Evolutionary conservation across 2,329 filamentous ascomycete genomes (phyloP), one percentile per base, ranked within the genome.

Genomic region (Aspergillus phoenicis): DNA sequence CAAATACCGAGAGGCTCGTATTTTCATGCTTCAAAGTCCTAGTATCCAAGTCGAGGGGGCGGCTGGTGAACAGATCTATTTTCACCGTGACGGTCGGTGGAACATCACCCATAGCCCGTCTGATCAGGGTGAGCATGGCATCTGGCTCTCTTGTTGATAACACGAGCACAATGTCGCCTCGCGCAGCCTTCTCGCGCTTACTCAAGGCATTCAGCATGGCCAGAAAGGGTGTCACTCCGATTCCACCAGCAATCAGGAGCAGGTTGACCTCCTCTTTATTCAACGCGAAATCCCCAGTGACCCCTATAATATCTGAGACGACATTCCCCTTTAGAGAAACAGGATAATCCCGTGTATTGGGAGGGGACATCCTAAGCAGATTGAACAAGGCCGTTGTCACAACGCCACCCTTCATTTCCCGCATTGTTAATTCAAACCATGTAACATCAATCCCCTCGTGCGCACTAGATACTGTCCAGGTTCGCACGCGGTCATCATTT

Each of bases 371-470:
- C n/a, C 57, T 38, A 1, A 58, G 13, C 2, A 53, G 8, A 30
- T 52, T 6, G 4, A 58, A 58, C 13, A 58, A 11, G 2, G 48
- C 57, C 7, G 26, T 48, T 4, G 57, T 58, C 15, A 58, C 57
- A 1, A 41, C 38, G 17, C 57, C 57, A 4, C 48, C 57, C n/a
- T 47, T 47, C 48, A 58, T 58, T 38, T 58, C 48, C 15, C 57
- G 45, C 57, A 58, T 58, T 17, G 57, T 58, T 47, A 58, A 20
- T 17, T 58, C 57, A 45, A 58, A 53, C 57, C 57, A 51, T 22
- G 30, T 1, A 2, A 39, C 36, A 6, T 45, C 24, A 1, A 1
- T 26, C 5, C n/a, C 24, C 11, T 58, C 57, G 52, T 58, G 48
- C 13, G 38, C 33, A 8, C 57, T 58, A 22, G 57, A 58, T 8